Percentiles rank a stretch among this genome's conserved stretches.
These are phyloP conservation scores for Holtermannia corniformis DNA, from an alignment of 768 basidiomycete species.

Conservation along the genomic window DNA sequence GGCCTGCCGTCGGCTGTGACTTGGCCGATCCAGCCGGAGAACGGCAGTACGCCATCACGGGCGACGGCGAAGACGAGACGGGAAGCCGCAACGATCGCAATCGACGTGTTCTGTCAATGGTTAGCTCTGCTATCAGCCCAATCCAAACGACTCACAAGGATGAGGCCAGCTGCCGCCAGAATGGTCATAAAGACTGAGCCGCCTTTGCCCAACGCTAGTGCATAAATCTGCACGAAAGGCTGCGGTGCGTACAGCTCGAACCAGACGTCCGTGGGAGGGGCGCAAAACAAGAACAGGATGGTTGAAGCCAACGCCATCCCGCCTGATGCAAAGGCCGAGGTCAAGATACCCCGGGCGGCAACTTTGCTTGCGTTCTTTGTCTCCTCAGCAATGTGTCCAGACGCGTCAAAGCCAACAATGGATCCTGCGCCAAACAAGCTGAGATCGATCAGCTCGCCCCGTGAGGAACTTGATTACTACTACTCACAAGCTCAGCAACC, in stretches of 20 bases:
- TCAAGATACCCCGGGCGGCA: constrained; percentile 73
- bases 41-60: constrained; percentile 81
- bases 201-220: constrained; percentile 67
- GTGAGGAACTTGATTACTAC: too few relatives aligned
- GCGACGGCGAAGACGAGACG: constrained; percentile 85
- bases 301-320: constrained; percentile 70
- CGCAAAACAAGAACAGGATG: constrained; percentile 76
- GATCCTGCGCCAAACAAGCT: constrained; percentile 36
- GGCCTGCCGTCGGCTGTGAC: constrained; percentile 67
- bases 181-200: constrained; percentile 79
- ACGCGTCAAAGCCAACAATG: constrained; percentile 82
- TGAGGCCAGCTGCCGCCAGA: constrained; percentile 72
- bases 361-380: constrained; percentile 75
- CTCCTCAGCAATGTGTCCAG: constrained; percentile 80
- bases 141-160: too few relatives aligned
- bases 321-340: constrained; percentile 61
- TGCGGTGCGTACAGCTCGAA: constrained; percentile 75
- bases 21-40: constrained; percentile 70
- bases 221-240: constrained; percentile 83
- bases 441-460: too few relatives aligned
- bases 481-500: constrained; percentile 72
- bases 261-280: constrained; percentile 63
- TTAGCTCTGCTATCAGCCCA: constrained; percentile 49
- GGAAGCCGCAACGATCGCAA: constrained; percentile 79
- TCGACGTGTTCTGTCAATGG: constrained; percentile 81